These are phyloP conservation scores for Amaranthus hypochondriacus DNA, from an alignment of 148 eudicot genomes.

Conservation along the genomic window DNA sequence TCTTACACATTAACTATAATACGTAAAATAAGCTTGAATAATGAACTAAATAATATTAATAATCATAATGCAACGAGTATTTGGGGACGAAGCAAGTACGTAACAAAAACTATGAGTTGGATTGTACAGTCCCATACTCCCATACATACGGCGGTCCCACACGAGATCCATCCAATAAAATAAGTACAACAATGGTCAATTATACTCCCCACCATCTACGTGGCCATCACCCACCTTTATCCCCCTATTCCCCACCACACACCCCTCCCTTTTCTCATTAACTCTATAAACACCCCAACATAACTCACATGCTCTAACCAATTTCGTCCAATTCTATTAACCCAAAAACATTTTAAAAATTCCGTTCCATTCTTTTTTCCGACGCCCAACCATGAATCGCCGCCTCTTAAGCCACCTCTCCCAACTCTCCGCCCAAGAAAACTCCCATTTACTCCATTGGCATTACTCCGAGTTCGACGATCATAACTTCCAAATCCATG, in stretches of 20 bases:
- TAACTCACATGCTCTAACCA: background rate
- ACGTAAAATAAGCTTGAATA: too few species aligned
- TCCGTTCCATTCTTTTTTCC: background rate
- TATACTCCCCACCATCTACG: too few species aligned
- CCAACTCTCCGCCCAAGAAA: constrained; percentile 12
- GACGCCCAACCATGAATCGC: constrained; percentile 3
- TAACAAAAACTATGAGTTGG: too few species aligned
- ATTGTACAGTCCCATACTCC: too few species aligned
- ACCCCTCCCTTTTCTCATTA: background rate
- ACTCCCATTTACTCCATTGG: constrained; percentile 53
- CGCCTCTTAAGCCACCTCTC: constrained; percentile 31
- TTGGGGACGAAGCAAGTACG: too few species aligned
- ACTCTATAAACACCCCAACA: constrained; percentile 15
- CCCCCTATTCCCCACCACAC: background rate
- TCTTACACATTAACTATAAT: too few species aligned
- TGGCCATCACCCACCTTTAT: background rate
- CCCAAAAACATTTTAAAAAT: background rate
- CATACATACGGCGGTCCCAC: too few species aligned
- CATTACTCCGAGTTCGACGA: constrained; percentile 63
- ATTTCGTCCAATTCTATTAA: constrained; percentile 2
- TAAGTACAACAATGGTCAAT: too few species aligned
- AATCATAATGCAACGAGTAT: too few species aligned
- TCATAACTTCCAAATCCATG: constrained; percentile 60
- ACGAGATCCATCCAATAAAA: too few species aligned
- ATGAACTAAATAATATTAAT: too few species aligned